These are phyloP conservation scores for Colletotrichum liriopes DNA, from an alignment of 2,329 filamentous ascomycete genomes.

Conservation along the genomic window DNA sequence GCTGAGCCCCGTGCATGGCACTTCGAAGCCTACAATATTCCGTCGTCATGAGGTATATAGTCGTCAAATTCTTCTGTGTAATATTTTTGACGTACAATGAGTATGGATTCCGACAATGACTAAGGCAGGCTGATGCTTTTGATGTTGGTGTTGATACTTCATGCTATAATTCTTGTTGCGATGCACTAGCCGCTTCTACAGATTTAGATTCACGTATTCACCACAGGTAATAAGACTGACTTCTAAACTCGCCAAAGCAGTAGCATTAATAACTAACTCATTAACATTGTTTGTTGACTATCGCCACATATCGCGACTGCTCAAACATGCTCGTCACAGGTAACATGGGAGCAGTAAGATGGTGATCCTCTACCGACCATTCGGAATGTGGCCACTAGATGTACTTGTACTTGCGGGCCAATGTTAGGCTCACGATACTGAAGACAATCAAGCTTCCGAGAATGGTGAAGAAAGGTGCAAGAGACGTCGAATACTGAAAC, in stretches of 20 bases:
- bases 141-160: too few species aligned
- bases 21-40: neutral
- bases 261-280: neutral
- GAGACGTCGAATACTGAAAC: slow-evolving; percentile 67
- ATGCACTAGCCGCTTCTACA: too few species aligned
- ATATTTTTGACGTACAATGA: neutral
- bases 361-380: too few species aligned
- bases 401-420: slow-evolving; percentile 62
- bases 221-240: neutral
- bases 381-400: slow-evolving; percentile 54
- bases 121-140: too few species aligned
- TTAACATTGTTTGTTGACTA: neutral
- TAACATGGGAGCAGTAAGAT: neutral
- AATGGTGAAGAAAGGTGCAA: slow-evolving; percentile 70
- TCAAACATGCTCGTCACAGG: neutral
- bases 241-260: neutral
- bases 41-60: neutral
- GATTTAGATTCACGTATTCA: neutral
- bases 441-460: slow-evolving; percentile 68
- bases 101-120: too few species aligned
- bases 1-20: neutral
- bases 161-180: too few species aligned
- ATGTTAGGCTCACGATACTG: slow-evolving; percentile 61
- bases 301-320: too few species aligned
- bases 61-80: neutral